phyloP scores from a whole-genome alignment of 345 rosid species.

The Salix exigua region DNA sequence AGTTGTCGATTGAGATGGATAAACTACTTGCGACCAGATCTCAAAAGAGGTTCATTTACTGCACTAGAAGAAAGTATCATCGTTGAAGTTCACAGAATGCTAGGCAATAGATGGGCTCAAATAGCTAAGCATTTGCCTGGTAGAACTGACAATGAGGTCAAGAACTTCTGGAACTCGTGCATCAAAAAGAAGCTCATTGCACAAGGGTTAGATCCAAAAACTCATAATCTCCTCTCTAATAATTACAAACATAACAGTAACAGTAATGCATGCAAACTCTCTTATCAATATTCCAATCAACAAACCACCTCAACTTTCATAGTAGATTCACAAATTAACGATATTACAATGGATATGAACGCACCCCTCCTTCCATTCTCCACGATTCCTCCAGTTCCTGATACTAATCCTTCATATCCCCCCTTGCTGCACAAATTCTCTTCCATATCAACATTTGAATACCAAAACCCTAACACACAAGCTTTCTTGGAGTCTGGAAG shows the following conservation, averaged over 20 bases:
- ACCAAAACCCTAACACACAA: constrained; percentile 25
- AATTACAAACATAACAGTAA: not conserved
- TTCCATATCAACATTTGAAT: not conserved
- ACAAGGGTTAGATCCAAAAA: constrained; percentile 53
- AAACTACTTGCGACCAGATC: constrained; percentile 61
- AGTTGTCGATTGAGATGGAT: constrained; percentile 67
- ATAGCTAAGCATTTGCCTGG: constrained; percentile 68
- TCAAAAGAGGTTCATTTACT: constrained; percentile 50
- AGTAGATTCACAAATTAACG: constrained; percentile 8
- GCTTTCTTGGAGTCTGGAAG: constrained; percentile 11
- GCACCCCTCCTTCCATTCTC: constrained; percentile 20
- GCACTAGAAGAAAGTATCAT: constrained; percentile 51
- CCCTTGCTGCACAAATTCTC: not conserved
- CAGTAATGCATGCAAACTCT: constrained; percentile 1
- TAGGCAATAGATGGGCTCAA: constrained; percentile 69
- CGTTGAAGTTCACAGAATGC: constrained; percentile 45
- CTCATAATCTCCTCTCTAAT: constrained; percentile 43
- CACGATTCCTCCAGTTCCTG: not conserved
- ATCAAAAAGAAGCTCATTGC: constrained; percentile 63
- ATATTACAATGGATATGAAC: constrained; percentile 6
- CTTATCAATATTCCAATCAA: not conserved
- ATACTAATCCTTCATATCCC: not conserved
- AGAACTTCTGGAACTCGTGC: constrained; percentile 63
- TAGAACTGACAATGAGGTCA: constrained; percentile 60
- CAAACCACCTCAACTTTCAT: constrained; percentile 2